Evolutionary conservation across 306 rosid species (phyloP).

Genomic region (Fagus crenata): DNA sequence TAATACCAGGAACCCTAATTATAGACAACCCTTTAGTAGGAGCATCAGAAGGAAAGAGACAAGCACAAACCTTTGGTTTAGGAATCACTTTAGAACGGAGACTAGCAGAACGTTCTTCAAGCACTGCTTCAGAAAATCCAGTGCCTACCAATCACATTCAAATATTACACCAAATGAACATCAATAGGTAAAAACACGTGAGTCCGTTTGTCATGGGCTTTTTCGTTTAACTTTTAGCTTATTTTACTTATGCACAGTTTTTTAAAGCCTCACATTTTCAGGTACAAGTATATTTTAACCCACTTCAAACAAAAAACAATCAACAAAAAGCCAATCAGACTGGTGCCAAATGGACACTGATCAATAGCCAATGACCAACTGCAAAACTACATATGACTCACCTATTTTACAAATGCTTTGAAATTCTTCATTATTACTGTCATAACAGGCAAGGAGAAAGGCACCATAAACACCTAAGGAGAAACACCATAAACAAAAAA

Average conservation of each 20-base stretch:
- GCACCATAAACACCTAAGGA: slow-evolving; percentile 86
- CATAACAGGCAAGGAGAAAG: slow-evolving; percentile 89
- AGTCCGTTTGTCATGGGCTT: too few species aligned
- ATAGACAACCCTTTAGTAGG: not conserved
- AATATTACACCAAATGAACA: slow-evolving; percentile 30
- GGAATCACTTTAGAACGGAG: slow-evolving; percentile 77
- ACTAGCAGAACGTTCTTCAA: slow-evolving; percentile 76
- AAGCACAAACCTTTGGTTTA: slow-evolving; percentile 63
- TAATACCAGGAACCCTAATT: not conserved
- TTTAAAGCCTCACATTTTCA: too few species aligned
- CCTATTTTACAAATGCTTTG: slow-evolving; percentile 97
- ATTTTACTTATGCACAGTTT: too few species aligned
- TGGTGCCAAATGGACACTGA: too few species aligned
- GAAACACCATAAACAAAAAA: slow-evolving; percentile 30
- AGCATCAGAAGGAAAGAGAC: slow-evolving; percentile 12
- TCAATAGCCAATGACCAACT: slow-evolving; percentile 26
- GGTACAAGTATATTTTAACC: too few species aligned
- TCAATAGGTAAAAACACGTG: slow-evolving; percentile 11
- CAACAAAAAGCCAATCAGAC: too few species aligned
- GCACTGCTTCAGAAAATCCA: slow-evolving; percentile 73
- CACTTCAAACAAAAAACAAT: too few species aligned
- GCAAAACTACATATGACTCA: slow-evolving; percentile 30
- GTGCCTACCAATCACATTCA: slow-evolving; percentile 53
- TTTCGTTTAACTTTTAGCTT: too few species aligned
- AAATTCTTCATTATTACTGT: slow-evolving; percentile 69